Evolutionary conservation across 2,329 filamentous ascomycete genomes (phyloP).

Genomic region (Aureobasidium sp.): DNA sequence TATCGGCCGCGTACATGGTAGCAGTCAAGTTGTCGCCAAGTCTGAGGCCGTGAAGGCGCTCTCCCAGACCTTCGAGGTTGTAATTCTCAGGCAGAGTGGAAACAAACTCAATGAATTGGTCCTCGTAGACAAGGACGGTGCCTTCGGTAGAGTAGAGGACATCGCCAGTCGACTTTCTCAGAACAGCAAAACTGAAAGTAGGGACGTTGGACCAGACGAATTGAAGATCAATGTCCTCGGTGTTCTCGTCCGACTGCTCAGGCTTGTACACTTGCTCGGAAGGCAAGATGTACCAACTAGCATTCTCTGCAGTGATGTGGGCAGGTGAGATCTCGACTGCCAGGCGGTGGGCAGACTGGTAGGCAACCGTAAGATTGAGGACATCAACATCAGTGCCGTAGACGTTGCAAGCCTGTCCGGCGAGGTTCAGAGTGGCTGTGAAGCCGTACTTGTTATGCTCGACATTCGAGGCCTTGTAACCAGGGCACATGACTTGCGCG

Average conservation of each 20-base stretch:
- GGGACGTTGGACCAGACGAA: constrained; percentile 51
- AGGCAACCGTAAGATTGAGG: constrained; percentile 59
- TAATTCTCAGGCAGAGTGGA: constrained; percentile 60
- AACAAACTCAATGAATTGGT: constrained; percentile 70
- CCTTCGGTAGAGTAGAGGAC: constrained; percentile 60
- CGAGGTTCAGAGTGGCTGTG: constrained; percentile 44
- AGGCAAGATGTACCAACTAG: constrained; percentile 50
- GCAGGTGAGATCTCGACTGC: constrained; percentile 63
- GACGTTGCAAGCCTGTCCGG: constrained; percentile 55
- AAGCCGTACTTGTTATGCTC: constrained; percentile 40
- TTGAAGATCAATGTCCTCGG: constrained; percentile 40
- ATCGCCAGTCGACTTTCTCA: constrained; percentile 52
- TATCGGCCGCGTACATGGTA: constrained; percentile 60
- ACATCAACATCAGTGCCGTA: constrained; percentile 68
- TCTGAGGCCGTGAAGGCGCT: constrained; percentile 61
- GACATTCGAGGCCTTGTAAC: constrained; percentile 48
- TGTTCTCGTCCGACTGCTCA: constrained; percentile 33
- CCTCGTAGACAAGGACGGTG: constrained; percentile 59
- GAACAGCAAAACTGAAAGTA: constrained; percentile 49
- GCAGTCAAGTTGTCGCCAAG: constrained; percentile 66
- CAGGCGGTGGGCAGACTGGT: constrained; percentile 56
- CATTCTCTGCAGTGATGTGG: constrained; percentile 39
- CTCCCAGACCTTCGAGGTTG: constrained; percentile 67
- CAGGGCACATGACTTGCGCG: constrained; percentile 55
- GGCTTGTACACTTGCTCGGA: constrained; percentile 55